Conservation (phyloP, 140 eudicot genomes). For the Stevia rebaudiana region DNA sequence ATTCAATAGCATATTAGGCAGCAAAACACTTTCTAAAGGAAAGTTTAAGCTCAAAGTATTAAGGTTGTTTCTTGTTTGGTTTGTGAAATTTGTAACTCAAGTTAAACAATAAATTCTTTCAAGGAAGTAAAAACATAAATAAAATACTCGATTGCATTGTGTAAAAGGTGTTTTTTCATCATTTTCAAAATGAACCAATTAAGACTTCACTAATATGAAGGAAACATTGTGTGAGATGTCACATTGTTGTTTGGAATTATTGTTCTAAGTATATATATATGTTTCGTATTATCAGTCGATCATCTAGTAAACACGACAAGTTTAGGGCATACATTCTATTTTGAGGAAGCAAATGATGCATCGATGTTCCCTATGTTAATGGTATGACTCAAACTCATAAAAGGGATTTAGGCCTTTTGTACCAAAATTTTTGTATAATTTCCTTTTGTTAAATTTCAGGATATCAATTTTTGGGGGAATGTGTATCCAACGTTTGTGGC, state of each 20-base stretch:
- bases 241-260: not conserved
- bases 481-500: constrained; percentile 92
- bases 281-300: constrained; percentile 53
- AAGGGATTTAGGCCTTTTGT: not conserved
- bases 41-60: not conserved
- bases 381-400: constrained; percentile 40
- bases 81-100: too few relatives aligned
- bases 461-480: constrained; percentile 96
- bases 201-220: too few relatives aligned
- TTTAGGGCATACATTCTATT: constrained; percentile 94
- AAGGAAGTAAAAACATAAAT: too few relatives aligned
- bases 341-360: constrained; percentile 90
- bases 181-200: too few relatives aligned
- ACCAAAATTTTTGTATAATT: not conserved
- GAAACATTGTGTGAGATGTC: too few relatives aligned
- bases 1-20: not conserved
- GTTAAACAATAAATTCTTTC: too few relatives aligned
- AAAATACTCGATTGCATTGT: too few relatives aligned
- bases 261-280: not conserved
- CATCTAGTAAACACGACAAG: constrained; percentile 89
- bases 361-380: constrained; percentile 69
- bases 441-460: constrained; percentile 38
- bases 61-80: not conserved
- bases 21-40: not conserved
- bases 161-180: too few relatives aligned